Conservation (phyloP, 257 asterid genomes). For the Euphrasia confusa region DNA sequence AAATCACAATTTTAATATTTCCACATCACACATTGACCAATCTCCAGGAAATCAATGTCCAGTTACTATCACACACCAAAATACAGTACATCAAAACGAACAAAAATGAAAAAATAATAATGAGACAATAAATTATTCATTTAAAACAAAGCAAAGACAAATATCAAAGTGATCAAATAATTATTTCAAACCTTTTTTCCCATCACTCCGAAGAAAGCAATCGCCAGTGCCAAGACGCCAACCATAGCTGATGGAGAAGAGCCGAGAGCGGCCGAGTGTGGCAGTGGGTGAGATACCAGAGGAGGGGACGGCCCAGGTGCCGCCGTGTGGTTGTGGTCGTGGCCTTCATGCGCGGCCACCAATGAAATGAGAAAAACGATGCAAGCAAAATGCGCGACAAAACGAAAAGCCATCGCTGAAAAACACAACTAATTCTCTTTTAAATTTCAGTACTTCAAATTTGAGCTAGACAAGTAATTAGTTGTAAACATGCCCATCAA, state of each 20-base stretch:
- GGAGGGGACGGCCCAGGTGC: constrained; percentile 26
- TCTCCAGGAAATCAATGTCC: too few species aligned
- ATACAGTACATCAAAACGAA: too few species aligned
- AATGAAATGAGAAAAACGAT: constrained; percentile 21
- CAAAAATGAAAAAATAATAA: too few species aligned
- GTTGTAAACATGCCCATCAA: background rate
- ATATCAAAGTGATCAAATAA: background rate
- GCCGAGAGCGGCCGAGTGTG: constrained; percentile 14
- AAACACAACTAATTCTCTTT: background rate
- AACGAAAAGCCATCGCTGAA: constrained; percentile 10
- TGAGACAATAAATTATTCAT: background rate
- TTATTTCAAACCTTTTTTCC: constrained; percentile 32
- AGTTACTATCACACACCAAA: too few species aligned
- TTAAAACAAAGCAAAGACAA: background rate
- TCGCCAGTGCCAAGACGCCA: background rate
- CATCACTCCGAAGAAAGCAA: constrained; percentile 3
- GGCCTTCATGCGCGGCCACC: constrained; percentile 38
- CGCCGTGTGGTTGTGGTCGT: constrained; percentile 34
- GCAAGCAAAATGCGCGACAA: constrained; percentile 21
- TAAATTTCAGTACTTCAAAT: background rate
- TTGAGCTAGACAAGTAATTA: background rate
- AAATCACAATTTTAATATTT: too few species aligned
- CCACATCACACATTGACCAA: too few species aligned
- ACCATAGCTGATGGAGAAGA: constrained; percentile 7
- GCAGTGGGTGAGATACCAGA: background rate